Base-by-base conservation (phyloP, 1,139 yeast genomes). In the Scheffersomyces parashehatae region DNA sequence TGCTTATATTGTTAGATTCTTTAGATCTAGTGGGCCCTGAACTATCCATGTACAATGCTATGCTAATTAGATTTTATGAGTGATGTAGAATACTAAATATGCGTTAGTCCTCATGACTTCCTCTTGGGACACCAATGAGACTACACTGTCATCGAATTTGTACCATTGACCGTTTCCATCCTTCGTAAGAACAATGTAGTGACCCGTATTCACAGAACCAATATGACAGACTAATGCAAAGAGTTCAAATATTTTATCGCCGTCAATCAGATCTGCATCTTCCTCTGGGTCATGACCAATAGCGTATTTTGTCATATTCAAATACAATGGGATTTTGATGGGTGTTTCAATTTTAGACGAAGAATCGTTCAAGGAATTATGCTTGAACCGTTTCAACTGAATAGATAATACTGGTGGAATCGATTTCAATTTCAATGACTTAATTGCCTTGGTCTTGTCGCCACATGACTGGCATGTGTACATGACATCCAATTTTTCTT, bases 191-290 rank as follows among this genome's bases (percentile, higher is more conserved):
- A 95, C 87, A 13, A 91, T 79, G 61, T 93, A 93, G 65, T 93
- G 99, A 10, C 99, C 99, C 1, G 97, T 93, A 59, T 89, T 88
- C 5, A 91, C 95, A 24, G 93, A 83, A 1, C 99, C 99, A 37
- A 83, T 83, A 62, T 93, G 99, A 56, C 91, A 83, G 9, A 93
- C 85, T 34, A 90, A 81, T 1, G 95, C 96, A 65, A 84, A 88
- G 37, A 93, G 73, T 62, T 91, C 97, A 64, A 86, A 91, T 2
- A 78, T 64, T 33, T 81, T 66, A 40, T 60, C 58, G 4, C 61
- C 62, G 39, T 61, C 65, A 12, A 56, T 51, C 0, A 42, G 35
- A 9, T 49, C 37, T 34, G 43, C 44, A 14, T 48, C 45, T 6
- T 48, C 50, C 4, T 45, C 49, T 13, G 49, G 53, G 11, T 58